A percentile compares a stretch with the other conserved stretches of the same genome.
Evolutionary conservation across 306 rosid genomes (phyloP).

Genomic region (Casuarina glauca): DNA sequence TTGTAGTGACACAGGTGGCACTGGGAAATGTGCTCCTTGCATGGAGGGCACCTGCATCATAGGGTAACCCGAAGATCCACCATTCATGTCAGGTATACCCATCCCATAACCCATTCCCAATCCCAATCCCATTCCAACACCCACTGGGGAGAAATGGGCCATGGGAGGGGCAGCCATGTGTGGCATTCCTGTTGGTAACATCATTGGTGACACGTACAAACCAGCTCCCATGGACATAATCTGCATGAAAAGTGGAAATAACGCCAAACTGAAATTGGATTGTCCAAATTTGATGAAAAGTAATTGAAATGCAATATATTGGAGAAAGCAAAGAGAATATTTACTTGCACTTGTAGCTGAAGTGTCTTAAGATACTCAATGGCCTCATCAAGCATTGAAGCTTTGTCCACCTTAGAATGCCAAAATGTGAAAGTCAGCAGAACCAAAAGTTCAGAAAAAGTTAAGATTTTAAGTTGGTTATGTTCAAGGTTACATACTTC

Average conservation of each 20-base stretch:
- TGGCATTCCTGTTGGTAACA: slow-evolving; percentile 73
- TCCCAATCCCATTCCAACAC: slow-evolving; percentile 70
- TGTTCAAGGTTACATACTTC: slow-evolving; percentile 10
- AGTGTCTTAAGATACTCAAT: slow-evolving; percentile 86
- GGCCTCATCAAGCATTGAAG: slow-evolving; percentile 95
- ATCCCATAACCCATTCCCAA: slow-evolving; percentile 77
- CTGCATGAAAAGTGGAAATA: slow-evolving; percentile 47
- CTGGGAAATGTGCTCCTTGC: slow-evolving; percentile 76
- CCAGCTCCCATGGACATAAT: slow-evolving; percentile 91
- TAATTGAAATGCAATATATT: slow-evolving; percentile 4
- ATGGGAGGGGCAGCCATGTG: slow-evolving; percentile 70
- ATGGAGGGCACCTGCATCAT: slow-evolving; percentile 71
- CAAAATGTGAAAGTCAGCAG: slow-evolving; percentile 32
- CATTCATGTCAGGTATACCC: slow-evolving; percentile 73
- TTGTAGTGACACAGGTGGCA: slow-evolving; percentile 55
- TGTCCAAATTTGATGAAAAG: slow-evolving; percentile 13
- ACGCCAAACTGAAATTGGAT: slow-evolving; percentile 18
- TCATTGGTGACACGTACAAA: slow-evolving; percentile 77
- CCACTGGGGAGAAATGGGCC: slow-evolving; percentile 57
- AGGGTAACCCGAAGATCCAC: slow-evolving; percentile 61
- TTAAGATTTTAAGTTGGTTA: not conserved
- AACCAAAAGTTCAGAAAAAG: slow-evolving; percentile 28
- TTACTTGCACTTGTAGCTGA: slow-evolving; percentile 85
- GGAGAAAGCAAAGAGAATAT: slow-evolving; percentile 14
- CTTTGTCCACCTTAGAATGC: slow-evolving; percentile 68